phyloP scores from a whole-genome alignment of 257 asterid genomes.

The Solanum lignicaule region DNA sequence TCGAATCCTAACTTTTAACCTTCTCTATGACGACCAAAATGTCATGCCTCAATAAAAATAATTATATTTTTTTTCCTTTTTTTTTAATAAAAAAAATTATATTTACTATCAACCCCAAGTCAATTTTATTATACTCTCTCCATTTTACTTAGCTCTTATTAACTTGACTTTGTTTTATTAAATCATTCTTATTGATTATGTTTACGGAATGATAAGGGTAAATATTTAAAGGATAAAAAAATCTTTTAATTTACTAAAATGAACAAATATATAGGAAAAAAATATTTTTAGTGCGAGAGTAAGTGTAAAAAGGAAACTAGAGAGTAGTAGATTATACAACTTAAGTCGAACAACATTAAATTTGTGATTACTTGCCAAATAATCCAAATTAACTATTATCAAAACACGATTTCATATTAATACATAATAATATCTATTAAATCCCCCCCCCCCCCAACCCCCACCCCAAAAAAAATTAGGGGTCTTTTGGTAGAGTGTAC shows the following conservation, averaged over 20 bases:
- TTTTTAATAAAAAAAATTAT: too few species aligned
- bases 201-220: background rate
- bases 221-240: background rate
- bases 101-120: background rate
- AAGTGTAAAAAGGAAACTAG: background rate
- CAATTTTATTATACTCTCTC: background rate
- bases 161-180: background rate
- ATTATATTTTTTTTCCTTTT: too few species aligned
- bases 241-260: background rate
- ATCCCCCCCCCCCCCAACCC: too few species aligned
- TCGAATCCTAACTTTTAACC: background rate
- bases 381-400: background rate
- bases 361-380: background rate
- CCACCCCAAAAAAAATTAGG: too few species aligned
- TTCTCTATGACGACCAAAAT: background rate
- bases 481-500: background rate
- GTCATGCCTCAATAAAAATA: background rate
- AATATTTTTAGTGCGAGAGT: too few species aligned
- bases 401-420: background rate
- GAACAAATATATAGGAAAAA: background rate
- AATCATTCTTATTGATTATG: background rate
- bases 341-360: background rate
- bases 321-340: background rate
- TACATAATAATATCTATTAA: background rate
- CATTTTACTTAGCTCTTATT: background rate